phyloP scores from a whole-genome alignment of 2,329 filamentous ascomycete species.

The Dendrostoma leiphaemia region DNA sequence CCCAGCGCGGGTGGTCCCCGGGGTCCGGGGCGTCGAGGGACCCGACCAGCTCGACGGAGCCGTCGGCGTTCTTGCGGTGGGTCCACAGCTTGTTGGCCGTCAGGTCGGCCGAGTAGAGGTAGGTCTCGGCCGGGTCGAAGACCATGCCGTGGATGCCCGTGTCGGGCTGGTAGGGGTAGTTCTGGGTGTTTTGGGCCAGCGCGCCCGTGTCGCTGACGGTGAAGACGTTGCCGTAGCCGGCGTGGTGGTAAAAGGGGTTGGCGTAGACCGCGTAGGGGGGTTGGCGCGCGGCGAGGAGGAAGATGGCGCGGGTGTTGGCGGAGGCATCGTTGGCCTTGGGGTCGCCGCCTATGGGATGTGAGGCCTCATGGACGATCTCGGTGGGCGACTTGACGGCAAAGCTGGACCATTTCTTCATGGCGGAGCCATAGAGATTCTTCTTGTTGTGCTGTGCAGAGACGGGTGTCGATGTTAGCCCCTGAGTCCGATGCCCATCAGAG shows the following conservation, averaged over 20 bases:
- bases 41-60: constrained; percentile 58
- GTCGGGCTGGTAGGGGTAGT: constrained; percentile 68
- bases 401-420: constrained; percentile 92
- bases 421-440: constrained; percentile 83
- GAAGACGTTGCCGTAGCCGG: constrained; percentile 79
- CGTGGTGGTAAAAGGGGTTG: constrained; percentile 87
- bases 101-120: constrained; percentile 78
- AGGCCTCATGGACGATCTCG: constrained; percentile 72
- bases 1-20: constrained; percentile 82
- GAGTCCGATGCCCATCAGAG: not conserved
- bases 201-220: constrained; percentile 54
- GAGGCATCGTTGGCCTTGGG: constrained; percentile 64
- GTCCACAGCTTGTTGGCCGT: constrained; percentile 81
- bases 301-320: constrained; percentile 86
- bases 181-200: constrained; percentile 66
- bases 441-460: constrained; percentile 81
- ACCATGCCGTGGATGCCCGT: constrained; percentile 81
- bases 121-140: constrained; percentile 70
- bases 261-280: constrained; percentile 82
- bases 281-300: constrained; percentile 75
- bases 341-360: constrained; percentile 74
- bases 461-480: not conserved
- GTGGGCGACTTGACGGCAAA: constrained; percentile 74
- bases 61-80: constrained; percentile 63
- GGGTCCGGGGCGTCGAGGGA: constrained; percentile 68